Percentiles rank a stretch among this genome's conserved stretches.
Conservation (phyloP, 257 asterid species). For the Fraxinus quadrangulata region DNA sequence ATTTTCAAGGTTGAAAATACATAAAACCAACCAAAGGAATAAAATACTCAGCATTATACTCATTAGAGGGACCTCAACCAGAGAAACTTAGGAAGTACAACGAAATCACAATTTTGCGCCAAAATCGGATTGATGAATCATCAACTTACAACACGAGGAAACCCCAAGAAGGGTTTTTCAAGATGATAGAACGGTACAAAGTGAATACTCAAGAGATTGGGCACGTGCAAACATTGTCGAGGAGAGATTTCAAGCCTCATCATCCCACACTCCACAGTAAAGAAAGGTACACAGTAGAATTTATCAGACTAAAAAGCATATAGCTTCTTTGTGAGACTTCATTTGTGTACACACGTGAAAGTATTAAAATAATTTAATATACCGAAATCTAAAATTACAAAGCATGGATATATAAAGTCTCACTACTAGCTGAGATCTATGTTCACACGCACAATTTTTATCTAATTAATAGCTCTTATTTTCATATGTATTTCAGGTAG, state of each 20-base stretch:
- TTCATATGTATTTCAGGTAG: background rate
- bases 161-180: background rate
- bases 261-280: background rate
- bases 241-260: background rate
- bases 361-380: background rate
- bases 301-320: background rate
- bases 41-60: background rate
- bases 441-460: too few species aligned
- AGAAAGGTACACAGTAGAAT: background rate
- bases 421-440: background rate
- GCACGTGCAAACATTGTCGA: background rate
- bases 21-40: conserved; percentile 13
- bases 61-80: background rate
- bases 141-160: background rate
- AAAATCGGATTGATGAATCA: background rate
- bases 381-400: background rate
- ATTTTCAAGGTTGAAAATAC: background rate
- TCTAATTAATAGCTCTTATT: background rate
- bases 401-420: background rate
- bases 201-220: background rate
- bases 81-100: background rate
- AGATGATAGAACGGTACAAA: background rate
- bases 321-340: background rate
- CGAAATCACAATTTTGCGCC: background rate
- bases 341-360: background rate